Conservation (phyloP, 495 filamentous ascomycete species). For the Usnea hakonensis region DNA sequence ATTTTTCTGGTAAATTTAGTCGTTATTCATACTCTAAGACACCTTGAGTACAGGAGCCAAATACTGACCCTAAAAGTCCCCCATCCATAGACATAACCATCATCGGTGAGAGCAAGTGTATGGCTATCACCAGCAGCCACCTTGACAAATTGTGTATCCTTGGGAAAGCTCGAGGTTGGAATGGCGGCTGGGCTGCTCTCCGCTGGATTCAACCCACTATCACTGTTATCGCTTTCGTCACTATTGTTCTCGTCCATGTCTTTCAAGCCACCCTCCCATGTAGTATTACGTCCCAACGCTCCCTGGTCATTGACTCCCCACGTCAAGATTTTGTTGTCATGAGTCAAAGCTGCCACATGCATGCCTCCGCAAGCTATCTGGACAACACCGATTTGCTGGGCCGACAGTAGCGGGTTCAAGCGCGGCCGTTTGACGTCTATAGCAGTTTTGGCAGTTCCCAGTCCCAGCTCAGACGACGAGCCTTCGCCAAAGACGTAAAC, state of each 20-base stretch:
- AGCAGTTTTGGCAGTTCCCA: conserved; percentile 52
- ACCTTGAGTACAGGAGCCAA: background rate
- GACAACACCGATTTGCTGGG: conserved; percentile 55
- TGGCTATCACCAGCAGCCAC: conserved; percentile 57
- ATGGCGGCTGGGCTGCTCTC: conserved; percentile 56
- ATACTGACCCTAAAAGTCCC: conserved; percentile 57
- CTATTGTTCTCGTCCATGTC: conserved; percentile 52
- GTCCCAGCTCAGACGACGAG: conserved; percentile 58
- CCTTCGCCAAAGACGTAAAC: conserved; percentile 65
- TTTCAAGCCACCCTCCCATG: conserved; percentile 54
- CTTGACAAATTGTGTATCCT: conserved; percentile 48
- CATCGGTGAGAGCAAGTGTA: conserved; percentile 58
- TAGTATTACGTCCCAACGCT: conserved; percentile 54
- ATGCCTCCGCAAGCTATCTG: conserved; percentile 57
- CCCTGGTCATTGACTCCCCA: conserved; percentile 67
- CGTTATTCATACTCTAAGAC: background rate
- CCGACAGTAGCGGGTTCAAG: conserved; percentile 49
- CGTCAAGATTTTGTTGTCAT: conserved; percentile 54
- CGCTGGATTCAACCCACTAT: conserved; percentile 50
- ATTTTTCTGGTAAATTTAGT: conserved; percentile 36
- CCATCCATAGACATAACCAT: conserved; percentile 62
- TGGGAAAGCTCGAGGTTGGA: conserved; percentile 42
- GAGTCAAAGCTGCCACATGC: conserved; percentile 54
- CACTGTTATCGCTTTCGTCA: conserved; percentile 44
- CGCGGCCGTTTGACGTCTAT: conserved; percentile 64